Base-by-base conservation (phyloP, 306 rosid species). In the Prunus fruticosa region DNA sequence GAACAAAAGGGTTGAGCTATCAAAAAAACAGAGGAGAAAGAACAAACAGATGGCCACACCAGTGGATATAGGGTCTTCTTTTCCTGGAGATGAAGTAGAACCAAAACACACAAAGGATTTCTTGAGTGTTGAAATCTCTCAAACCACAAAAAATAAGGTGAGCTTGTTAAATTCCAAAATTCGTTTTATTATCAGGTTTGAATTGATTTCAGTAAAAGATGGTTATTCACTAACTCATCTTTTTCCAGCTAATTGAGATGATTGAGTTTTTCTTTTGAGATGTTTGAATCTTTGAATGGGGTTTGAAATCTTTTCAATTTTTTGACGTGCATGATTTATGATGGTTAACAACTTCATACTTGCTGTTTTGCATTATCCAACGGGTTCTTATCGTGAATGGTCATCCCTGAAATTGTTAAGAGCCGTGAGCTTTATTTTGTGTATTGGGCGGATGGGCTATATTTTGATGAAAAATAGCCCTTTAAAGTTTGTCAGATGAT, bases 1-100 rank as follows among this genome's bases (percentile, higher is more conserved):
- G 49, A 82, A 78, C 78, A 94, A 86, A 71, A 90, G 86, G 72
- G 80, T 83, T 38, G 87, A 87, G 81, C 73, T 15, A 82, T 83
- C 82, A 0, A 95, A 76, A 68, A 95, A 92, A 69, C 96, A 89
- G 78, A 85, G 89, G 83, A 86, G 75, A 83, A 95, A 84, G 81
- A 83, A 79, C 79, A 88, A 87, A 84, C 81, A 81, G 10, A 85
- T 74, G 64, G 68, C 23, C 18, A 76, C 68, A 46, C 89, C 81
- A 72, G 43, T 79, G 51, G 94, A 86, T 54, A 71, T 75, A 16
- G 85, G 77, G 54, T 77, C 88, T 69, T 75, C 65, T 76, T 52
- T 79, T 78, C 72, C 86, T 66, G 84, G 77, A 78, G 69, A 50
- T 73, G 90, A 87, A 77, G 72, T 25, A 60, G 82, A 78, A 71